Percentiles rank a stretch among this genome's conserved stretches.
These are phyloP conservation scores for Buddleja alternifolia DNA, from an alignment of 257 asterid genomes.

Conservation along the genomic window DNA sequence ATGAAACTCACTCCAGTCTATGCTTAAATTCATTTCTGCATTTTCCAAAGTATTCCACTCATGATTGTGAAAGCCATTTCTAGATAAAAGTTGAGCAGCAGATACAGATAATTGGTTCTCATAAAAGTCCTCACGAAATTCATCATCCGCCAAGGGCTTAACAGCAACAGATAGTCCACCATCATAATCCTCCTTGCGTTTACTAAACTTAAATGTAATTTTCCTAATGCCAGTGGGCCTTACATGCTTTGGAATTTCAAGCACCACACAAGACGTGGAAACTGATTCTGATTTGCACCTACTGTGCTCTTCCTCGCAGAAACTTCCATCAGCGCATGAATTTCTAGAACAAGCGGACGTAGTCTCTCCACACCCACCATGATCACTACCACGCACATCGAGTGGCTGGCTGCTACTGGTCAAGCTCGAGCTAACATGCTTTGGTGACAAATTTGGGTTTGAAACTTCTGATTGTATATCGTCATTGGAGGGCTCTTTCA, in stretches of 20 bases:
- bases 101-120: conserved; percentile 43
- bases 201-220: conserved; percentile 89
- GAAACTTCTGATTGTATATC: conserved; percentile 86
- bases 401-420: conserved; percentile 52
- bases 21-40: conserved; percentile 37
- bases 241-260: conserved; percentile 91
- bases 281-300: conserved; percentile 49
- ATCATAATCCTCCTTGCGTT: conserved; percentile 62
- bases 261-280: conserved; percentile 70
- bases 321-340: conserved; percentile 58
- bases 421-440: conserved; percentile 61
- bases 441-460: conserved; percentile 75
- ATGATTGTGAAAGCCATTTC: conserved; percentile 38
- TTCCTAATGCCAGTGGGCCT: conserved; percentile 93
- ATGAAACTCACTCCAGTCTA: conserved; percentile 37
- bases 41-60: conserved; percentile 44
- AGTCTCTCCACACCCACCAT: conserved; percentile 71
- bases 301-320: conserved; percentile 54
- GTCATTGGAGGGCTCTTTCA: conserved; percentile 78
- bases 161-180: conserved; percentile 35
- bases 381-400: conserved; percentile 49
- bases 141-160: conserved; percentile 45
- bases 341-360: conserved; percentile 61
- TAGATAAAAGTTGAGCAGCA: conserved; percentile 38
- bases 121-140: conserved; percentile 41